Conservation (phyloP, 192 early-diverging fungal genomes). For the Dissophora globulifera region DNA sequence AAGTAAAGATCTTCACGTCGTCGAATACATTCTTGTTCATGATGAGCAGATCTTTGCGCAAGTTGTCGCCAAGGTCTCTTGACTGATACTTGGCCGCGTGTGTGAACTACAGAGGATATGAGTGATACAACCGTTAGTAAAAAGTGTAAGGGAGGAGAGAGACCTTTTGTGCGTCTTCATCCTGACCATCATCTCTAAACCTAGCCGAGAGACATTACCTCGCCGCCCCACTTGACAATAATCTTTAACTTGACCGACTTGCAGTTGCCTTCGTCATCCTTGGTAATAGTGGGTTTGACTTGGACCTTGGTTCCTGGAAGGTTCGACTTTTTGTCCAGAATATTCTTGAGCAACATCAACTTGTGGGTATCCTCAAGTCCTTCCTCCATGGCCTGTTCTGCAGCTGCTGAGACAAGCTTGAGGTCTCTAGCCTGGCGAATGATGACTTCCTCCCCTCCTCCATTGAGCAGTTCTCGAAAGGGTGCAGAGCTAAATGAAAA, state of each 20-base stretch:
- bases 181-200: too few species aligned
- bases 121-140: too few species aligned
- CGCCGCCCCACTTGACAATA: constrained; percentile 97
- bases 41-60: constrained; percentile 90
- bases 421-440: constrained; percentile 81
- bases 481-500: constrained; percentile 78
- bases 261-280: constrained; percentile 55
- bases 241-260: constrained; percentile 82
- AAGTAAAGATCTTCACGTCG: constrained; percentile 86
- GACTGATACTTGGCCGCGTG: constrained; percentile 93
- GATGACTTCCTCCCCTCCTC: constrained; percentile 79
- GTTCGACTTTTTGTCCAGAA: constrained; percentile 82
- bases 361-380: constrained; percentile 62
- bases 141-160: not conserved
- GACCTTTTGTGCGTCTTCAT: too few species aligned
- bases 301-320: constrained; percentile 95
- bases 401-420: constrained; percentile 70
- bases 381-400: constrained; percentile 62
- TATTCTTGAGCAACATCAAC: constrained; percentile 74
- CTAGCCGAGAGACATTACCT: too few species aligned
- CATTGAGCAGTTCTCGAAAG: constrained; percentile 79
- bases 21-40: constrained; percentile 89
- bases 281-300: constrained; percentile 82
- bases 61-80: constrained; percentile 92
- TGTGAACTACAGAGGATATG: constrained; percentile 87